These are phyloP conservation scores for Kregervanrija delftensis DNA, from an alignment of 805 yeast species.

Conservation along the genomic window DNA sequence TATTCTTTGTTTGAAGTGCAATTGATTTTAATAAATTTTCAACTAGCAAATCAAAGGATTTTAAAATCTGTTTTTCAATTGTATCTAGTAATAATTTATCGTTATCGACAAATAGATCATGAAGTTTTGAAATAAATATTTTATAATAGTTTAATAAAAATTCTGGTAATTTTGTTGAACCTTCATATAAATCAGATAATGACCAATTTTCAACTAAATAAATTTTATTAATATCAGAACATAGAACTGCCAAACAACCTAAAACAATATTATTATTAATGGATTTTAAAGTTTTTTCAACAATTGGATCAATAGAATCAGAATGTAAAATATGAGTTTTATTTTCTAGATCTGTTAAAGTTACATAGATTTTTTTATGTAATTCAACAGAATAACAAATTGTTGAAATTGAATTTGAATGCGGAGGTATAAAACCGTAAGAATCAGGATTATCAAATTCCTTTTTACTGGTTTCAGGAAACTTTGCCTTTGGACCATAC, in stretches of 20 bases:
- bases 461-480: slow-evolving; percentile 6
- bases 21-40: slow-evolving; percentile 41
- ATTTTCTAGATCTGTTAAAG: slow-evolving; percentile 31
- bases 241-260: slow-evolving; percentile 21
- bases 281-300: slow-evolving; percentile 6
- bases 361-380: slow-evolving; percentile 31
- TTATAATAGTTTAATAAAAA: slow-evolving; percentile 33
- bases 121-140: slow-evolving; percentile 28
- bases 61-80: slow-evolving; percentile 29
- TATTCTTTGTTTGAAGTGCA: slow-evolving; percentile 26
- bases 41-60: slow-evolving; percentile 28
- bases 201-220: slow-evolving; percentile 34
- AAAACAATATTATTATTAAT: slow-evolving; percentile 22
- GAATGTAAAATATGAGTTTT: slow-evolving; percentile 32
- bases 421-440: slow-evolving; percentile 58
- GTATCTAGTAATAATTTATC: slow-evolving; percentile 15
- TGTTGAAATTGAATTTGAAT: slow-evolving; percentile 56
- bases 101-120: slow-evolving; percentile 13
- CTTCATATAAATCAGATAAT: slow-evolving; percentile 20
- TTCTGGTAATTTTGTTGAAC: slow-evolving; percentile 32
- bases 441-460: slow-evolving; percentile 11
- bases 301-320: slow-evolving; percentile 24
- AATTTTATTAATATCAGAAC: slow-evolving; percentile 19
- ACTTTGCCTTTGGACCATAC: slow-evolving; percentile 3
- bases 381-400: slow-evolving; percentile 44